Evolutionary conservation across 352 stramenopile genomes (phyloP).

Genomic region (Lagenidium sp.): DNA sequence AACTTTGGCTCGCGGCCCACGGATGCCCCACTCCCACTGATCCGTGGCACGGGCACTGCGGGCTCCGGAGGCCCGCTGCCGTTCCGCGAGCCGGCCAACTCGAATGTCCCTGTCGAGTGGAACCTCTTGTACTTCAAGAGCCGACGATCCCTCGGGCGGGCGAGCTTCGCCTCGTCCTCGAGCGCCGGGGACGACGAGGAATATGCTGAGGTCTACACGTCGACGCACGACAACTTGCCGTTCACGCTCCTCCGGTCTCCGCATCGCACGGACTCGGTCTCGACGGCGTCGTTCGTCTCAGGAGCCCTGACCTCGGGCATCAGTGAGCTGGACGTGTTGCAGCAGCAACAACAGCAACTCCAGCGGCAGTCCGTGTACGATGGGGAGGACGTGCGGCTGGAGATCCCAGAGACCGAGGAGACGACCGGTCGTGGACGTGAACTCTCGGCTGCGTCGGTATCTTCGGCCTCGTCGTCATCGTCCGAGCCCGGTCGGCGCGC

Average conservation of each 20-base stretch:
- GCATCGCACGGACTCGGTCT: not conserved
- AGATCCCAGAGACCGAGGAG: not conserved
- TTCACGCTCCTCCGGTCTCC: slow-evolving; percentile 61
- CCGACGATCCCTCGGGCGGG: slow-evolving; percentile 22
- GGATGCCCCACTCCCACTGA: too few relatives aligned
- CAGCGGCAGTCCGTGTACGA: not conserved
- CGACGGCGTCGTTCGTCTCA: slow-evolving; percentile 3
- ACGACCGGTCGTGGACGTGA: too few relatives aligned
- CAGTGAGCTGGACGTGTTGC: too few relatives aligned
- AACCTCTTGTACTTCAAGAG: slow-evolving; percentile 41
- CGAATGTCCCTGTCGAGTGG: slow-evolving; percentile 38
- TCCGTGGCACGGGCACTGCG: too few relatives aligned
- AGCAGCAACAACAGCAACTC: too few relatives aligned
- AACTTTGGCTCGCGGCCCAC: too few relatives aligned
- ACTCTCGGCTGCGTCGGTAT: too few relatives aligned
- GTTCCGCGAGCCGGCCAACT: slow-evolving; percentile 9
- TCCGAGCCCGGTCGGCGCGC: not conserved
- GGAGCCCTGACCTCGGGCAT: too few relatives aligned
- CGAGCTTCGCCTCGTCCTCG: slow-evolving; percentile 19
- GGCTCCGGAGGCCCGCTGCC: too few relatives aligned
- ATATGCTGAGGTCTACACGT: slow-evolving; percentile 48
- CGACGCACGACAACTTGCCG: slow-evolving; percentile 37
- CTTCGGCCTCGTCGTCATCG: too few relatives aligned
- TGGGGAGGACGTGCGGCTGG: not conserved
- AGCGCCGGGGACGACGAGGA: slow-evolving; percentile 21